Evolutionary conservation across 495 filamentous ascomycete genomes (phyloP).

Genomic region (Penicillium diatomitis): DNA sequence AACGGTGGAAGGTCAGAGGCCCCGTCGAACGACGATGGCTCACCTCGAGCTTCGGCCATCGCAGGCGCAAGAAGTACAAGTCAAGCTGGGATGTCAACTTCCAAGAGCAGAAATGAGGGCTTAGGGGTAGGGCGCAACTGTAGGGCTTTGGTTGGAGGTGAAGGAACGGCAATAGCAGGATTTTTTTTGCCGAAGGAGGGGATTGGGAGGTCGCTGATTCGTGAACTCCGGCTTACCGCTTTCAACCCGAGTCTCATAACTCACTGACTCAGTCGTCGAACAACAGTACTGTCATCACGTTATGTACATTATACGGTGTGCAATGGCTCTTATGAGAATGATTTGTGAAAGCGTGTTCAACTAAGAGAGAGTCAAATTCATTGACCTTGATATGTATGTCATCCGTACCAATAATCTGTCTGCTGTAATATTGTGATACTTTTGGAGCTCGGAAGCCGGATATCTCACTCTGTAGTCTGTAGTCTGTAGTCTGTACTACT

Average conservation of each 20-base stretch:
- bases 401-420: too few relatives aligned
- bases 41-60: conserved; percentile 29
- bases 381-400: too few relatives aligned
- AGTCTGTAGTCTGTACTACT: too few relatives aligned
- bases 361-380: too few relatives aligned
- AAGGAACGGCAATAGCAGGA: conserved; percentile 9
- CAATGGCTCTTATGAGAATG: too few relatives aligned
- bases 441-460: too few relatives aligned
- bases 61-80: conserved; percentile 10
- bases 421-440: too few relatives aligned
- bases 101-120: conserved; percentile 46
- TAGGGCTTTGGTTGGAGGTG: conserved; percentile 17
- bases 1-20: conserved; percentile 24
- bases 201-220: not conserved
- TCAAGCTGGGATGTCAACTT: conserved; percentile 24
- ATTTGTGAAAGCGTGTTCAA: too few relatives aligned
- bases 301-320: too few relatives aligned
- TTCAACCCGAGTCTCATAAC: not conserved
- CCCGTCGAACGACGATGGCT: conserved; percentile 24
- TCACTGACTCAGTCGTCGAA: too few relatives aligned
- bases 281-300: too few relatives aligned
- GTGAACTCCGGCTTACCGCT: not conserved
- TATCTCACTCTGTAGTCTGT: too few relatives aligned
- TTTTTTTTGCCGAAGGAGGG: conserved; percentile 15
- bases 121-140: conserved; percentile 43